Percentiles rank a stretch among this genome's conserved stretches.
Evolutionary conservation across 2,329 filamentous ascomycete genomes (phyloP).

Genomic region (Sporothrix brunneoviolacea): DNA sequence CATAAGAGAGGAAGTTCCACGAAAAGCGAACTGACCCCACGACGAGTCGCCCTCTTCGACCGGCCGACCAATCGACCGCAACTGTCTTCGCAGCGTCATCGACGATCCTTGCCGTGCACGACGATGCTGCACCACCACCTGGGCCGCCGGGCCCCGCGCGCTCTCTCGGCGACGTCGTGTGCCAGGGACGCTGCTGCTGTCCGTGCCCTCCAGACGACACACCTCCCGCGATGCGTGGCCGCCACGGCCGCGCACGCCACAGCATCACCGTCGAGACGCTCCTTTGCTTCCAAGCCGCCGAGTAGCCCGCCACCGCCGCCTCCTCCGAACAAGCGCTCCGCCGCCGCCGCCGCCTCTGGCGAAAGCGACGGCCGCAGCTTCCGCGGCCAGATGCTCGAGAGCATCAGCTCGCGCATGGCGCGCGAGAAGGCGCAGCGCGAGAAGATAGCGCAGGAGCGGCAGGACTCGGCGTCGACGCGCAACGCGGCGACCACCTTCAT

Average conservation of each 20-base stretch:
- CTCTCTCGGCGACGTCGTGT: not conserved
- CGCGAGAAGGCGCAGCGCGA: slow-evolving; percentile 42
- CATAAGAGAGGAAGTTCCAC: no score
- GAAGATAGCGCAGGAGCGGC: slow-evolving; percentile 34
- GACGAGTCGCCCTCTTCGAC: not conserved
- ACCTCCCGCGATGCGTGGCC: not conserved
- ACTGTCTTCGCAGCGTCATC: no score
- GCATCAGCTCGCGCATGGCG: slow-evolving; percentile 42
- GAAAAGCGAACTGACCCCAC: no score
- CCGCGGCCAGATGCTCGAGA: slow-evolving; percentile 49
- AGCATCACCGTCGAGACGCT: not conserved
- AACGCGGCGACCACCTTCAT: slow-evolving; percentile 43
- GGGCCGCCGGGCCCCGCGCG: slow-evolving; percentile 7
- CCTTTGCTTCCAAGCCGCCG: slow-evolving; percentile 17
- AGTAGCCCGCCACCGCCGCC: not conserved
- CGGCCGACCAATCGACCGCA: no score
- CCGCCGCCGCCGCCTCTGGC: not conserved
- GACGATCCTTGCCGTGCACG: no score
- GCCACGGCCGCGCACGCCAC: not conserved
- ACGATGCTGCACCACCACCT: slow-evolving; percentile 9
- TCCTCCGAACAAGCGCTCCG: not conserved
- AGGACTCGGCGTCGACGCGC: slow-evolving; percentile 32
- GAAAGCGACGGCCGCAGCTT: slow-evolving; percentile 29
- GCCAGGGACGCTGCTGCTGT: not conserved
- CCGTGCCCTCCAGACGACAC: not conserved